Conservation (phyloP, 2,329 filamentous ascomycete species). For the Colletotrichum simmondsii region DNA sequence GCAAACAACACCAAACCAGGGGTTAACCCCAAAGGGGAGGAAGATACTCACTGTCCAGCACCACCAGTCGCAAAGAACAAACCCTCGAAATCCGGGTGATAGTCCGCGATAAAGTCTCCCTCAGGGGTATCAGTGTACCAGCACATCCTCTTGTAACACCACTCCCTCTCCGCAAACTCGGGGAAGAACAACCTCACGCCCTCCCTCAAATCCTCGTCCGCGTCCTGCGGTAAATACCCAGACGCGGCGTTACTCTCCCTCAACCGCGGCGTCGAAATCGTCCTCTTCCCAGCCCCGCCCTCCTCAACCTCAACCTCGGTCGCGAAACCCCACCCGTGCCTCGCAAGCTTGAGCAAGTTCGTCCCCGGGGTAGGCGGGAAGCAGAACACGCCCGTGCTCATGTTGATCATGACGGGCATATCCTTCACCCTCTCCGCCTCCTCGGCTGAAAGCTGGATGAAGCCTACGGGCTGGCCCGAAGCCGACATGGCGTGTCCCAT, state of each 20-base stretch:
- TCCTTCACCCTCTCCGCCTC: conserved; percentile 65
- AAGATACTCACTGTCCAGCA: conserved; percentile 57
- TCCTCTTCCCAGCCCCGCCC: conserved; percentile 58
- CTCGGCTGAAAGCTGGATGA: conserved; percentile 67
- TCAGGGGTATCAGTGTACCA: conserved; percentile 75
- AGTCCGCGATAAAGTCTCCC: conserved; percentile 71
- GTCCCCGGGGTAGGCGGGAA: conserved; percentile 62
- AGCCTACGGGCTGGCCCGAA: conserved; percentile 74
- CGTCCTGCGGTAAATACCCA: conserved; percentile 78
- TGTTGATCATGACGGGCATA: conserved; percentile 69
- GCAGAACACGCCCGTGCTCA: conserved; percentile 64
- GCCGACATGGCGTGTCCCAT: conserved; percentile 70
- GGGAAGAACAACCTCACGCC: conserved; percentile 66
- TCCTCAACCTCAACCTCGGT: conserved; percentile 66
- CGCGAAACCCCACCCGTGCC: conserved; percentile 69
- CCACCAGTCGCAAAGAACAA: conserved; percentile 61
- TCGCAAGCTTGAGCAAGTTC: conserved; percentile 68
- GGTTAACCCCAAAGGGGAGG: conserved; percentile 59
- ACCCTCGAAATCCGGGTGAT: conserved; percentile 60
- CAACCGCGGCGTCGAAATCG: conserved; percentile 67
- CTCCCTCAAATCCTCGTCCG: conserved; percentile 59
- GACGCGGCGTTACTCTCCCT: conserved; percentile 62
- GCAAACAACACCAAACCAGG: conserved; percentile 59
- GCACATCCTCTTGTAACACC: conserved; percentile 64
- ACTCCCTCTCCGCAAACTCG: conserved; percentile 60